phyloP scores from a whole-genome alignment of 148 eudicot species.

The Dianthus caryophyllus region DNA sequence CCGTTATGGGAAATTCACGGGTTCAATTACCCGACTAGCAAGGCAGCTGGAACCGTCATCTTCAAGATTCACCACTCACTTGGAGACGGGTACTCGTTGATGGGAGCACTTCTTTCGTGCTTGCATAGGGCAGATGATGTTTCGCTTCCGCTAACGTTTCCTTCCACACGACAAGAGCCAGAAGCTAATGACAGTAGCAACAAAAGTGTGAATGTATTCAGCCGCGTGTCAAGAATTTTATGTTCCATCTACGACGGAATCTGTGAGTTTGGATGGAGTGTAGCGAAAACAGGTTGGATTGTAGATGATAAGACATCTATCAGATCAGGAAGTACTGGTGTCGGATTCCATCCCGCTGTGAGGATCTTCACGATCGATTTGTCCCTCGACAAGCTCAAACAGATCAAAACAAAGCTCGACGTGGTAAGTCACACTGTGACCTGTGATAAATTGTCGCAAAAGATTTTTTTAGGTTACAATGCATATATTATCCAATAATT shows the following conservation, averaged over 20 bases:
- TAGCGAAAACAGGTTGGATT: conserved; percentile 42
- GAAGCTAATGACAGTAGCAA: not conserved
- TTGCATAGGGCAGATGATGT: conserved; percentile 59
- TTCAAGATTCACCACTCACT: conserved; percentile 82
- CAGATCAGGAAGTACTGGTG: conserved; percentile 40
- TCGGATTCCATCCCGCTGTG: conserved; percentile 43
- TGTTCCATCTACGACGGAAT: conserved; percentile 26
- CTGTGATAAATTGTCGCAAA: too few relatives aligned
- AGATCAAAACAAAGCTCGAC: conserved; percentile 44
- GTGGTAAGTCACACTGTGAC: conserved; percentile 35
- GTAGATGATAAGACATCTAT: conserved; percentile 54
- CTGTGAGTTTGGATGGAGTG: conserved; percentile 53
- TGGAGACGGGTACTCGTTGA: conserved; percentile 79
- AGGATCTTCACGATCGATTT: conserved; percentile 41
- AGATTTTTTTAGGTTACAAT: not conserved
- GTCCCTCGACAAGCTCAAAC: conserved; percentile 45
- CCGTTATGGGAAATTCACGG: conserved; percentile 86
- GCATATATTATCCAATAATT: too few relatives aligned
- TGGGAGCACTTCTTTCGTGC: conserved; percentile 85
- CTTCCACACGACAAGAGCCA: conserved; percentile 14
- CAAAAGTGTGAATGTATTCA: not conserved
- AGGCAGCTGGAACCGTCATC: conserved; percentile 44
- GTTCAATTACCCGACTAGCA: conserved; percentile 54
- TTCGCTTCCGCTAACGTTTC: conserved; percentile 59
- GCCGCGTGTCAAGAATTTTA: conserved; percentile 18